Percentiles rank a stretch among this genome's conserved stretches.
Evolutionary conservation across 345 rosid species (phyloP).

Genomic region (Linum usitatissimum): DNA sequence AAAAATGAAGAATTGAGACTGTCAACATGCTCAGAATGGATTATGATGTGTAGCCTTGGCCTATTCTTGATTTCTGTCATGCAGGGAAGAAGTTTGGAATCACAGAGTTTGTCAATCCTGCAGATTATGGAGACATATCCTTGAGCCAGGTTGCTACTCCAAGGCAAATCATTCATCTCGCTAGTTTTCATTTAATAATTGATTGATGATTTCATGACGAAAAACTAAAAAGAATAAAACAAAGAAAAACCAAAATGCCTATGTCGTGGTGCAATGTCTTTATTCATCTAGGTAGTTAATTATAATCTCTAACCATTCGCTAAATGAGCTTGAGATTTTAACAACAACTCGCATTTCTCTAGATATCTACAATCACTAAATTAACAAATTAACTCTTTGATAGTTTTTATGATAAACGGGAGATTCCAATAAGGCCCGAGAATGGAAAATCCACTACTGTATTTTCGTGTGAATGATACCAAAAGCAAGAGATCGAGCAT

Average conservation of each 20-base stretch:
- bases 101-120: slow-evolving; percentile 57
- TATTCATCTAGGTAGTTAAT: too few relatives aligned
- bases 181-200: not conserved
- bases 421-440: not conserved
- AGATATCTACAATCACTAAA: too few relatives aligned
- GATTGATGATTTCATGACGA: slow-evolving; percentile 1
- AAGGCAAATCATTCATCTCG: not conserved
- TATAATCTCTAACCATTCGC: not conserved
- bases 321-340: not conserved
- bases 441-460: not conserved
- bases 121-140: slow-evolving; percentile 33
- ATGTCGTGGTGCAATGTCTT: too few relatives aligned
- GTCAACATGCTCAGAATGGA: not conserved
- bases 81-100: slow-evolving; percentile 64
- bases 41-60: not conserved
- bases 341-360: not conserved
- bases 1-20: not conserved
- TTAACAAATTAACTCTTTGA: not conserved
- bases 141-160: slow-evolving; percentile 45
- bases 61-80: not conserved
- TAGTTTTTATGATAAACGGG: not conserved
- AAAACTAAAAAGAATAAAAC: not conserved
- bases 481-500: too few relatives aligned
- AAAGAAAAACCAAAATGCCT: too few relatives aligned
- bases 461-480: not conserved